phyloP scores from a whole-genome alignment of 176 grass and related monocot species.

The Typha latifolia region DNA sequence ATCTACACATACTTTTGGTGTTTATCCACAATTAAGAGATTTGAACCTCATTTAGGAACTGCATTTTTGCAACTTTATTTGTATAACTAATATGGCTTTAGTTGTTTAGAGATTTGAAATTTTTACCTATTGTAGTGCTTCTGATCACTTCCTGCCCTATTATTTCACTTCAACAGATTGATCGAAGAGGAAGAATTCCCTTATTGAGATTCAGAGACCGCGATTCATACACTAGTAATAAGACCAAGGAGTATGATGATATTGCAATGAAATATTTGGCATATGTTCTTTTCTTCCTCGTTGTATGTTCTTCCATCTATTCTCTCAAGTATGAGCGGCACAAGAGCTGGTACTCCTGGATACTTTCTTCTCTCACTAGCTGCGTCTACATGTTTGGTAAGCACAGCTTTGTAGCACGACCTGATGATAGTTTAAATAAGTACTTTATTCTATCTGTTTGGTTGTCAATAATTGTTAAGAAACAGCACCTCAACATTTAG shows the following conservation, averaged over 20 bases:
- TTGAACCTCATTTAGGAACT: background rate
- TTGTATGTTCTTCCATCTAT: constrained; percentile 63
- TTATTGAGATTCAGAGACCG: constrained; percentile 73
- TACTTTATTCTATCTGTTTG: background rate
- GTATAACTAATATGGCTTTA: background rate
- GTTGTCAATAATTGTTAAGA: too few species aligned
- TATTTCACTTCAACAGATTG: constrained; percentile 42
- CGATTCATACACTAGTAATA: constrained; percentile 92
- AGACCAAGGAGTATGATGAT: constrained; percentile 98
- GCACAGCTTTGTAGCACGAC: constrained; percentile 2
- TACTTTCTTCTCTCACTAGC: constrained; percentile 95
- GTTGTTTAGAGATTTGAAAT: background rate
- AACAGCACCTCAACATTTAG: too few species aligned
- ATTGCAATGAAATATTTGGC: constrained; percentile 94
- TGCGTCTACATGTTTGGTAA: constrained; percentile 99
- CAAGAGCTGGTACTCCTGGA: constrained; percentile 99
- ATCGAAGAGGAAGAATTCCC: constrained; percentile 84
- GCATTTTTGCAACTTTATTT: background rate
- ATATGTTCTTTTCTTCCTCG: constrained; percentile 78
- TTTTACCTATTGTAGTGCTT: too few species aligned
- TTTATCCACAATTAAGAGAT: background rate
- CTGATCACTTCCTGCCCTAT: background rate
- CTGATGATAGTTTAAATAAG: background rate
- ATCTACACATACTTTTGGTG: constrained; percentile 3
- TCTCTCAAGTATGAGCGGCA: constrained; percentile 90